Conservation (phyloP, 352 stramenopile species). For the Pythium utonaiense region DNA sequence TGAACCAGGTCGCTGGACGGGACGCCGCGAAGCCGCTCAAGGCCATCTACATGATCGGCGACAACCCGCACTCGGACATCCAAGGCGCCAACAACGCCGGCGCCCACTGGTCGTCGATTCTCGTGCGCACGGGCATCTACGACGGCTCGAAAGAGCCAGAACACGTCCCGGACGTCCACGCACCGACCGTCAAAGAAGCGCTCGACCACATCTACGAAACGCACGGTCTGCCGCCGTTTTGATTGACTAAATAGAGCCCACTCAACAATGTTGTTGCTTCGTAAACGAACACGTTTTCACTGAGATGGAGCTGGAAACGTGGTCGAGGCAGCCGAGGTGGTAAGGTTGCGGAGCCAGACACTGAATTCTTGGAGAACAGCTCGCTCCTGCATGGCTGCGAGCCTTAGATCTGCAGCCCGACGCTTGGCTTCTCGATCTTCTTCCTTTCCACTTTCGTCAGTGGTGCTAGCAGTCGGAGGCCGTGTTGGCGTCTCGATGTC, state of each 20-base stretch:
- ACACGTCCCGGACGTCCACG: constrained; percentile 57
- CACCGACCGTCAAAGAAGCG: constrained; percentile 66
- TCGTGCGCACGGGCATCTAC: constrained; percentile 88
- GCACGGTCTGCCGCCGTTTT: constrained; percentile 36
- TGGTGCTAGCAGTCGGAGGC: neutral
- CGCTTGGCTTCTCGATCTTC: constrained; percentile 2
- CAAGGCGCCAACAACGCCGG: constrained; percentile 84
- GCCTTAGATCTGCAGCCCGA: neutral
- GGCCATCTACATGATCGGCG: constrained; percentile 84
- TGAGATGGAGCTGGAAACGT: neutral
- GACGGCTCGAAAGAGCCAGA: constrained; percentile 50
- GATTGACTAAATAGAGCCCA: constrained; percentile 9
- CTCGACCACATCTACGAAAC: constrained; percentile 72
- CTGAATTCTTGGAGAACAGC: constrained; percentile 79
- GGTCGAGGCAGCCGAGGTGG: neutral
- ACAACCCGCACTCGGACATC: constrained; percentile 87
- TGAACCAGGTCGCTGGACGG: constrained; percentile 51
- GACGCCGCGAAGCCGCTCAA: constrained; percentile 34
- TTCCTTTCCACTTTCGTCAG: neutral
- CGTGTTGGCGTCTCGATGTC: constrained; percentile 44
- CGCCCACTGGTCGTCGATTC: constrained; percentile 79
- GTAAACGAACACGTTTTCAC: neutral
- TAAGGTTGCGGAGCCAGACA: constrained; percentile 67
- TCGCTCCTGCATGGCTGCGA: constrained; percentile 58
- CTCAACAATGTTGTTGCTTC: neutral